Evolutionary conservation across 768 basidiomycete species (phyloP).

Genomic region (Royoungia palumana): DNA sequence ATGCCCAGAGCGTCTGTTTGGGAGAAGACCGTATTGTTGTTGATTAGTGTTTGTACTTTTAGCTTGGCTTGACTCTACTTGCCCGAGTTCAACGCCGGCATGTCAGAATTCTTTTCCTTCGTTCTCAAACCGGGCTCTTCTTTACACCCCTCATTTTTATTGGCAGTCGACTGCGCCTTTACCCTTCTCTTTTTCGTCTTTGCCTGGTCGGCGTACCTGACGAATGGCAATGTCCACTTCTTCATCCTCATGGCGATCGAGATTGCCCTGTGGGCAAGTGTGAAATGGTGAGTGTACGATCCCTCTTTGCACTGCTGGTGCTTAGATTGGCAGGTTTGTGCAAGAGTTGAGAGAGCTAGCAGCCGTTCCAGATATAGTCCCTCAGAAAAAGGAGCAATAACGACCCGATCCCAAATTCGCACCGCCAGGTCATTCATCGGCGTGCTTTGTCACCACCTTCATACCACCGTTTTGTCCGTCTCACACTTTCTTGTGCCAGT

Average conservation of each 20-base stretch:
- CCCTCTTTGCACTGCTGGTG: background rate
- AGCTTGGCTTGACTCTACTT: too few species aligned
- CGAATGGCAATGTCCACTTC: conserved; percentile 64
- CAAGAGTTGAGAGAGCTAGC: conserved; percentile 51
- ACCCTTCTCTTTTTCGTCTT: conserved; percentile 56
- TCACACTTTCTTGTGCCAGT: conserved; percentile 79
- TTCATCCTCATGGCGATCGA: conserved; percentile 64
- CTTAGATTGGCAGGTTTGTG: conserved; percentile 52
- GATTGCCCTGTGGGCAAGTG: conserved; percentile 68
- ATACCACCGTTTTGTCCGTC: conserved; percentile 79
- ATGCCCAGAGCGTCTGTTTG: too few species aligned
- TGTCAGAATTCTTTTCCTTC: conserved; percentile 43
- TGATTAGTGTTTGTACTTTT: conserved; percentile 22
- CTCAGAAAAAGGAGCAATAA: conserved; percentile 28
- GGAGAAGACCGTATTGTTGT: conserved; percentile 6
- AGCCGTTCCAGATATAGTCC: conserved; percentile 5
- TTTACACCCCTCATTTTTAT: conserved; percentile 64
- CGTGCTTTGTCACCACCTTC: conserved; percentile 62
- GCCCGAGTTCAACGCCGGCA: conserved; percentile 14
- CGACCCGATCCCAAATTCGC: background rate
- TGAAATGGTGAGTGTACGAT: conserved; percentile 63
- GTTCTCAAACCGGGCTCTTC: conserved; percentile 76
- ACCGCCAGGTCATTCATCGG: conserved; percentile 33
- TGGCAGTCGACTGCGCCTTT: conserved; percentile 62
- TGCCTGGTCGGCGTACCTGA: conserved; percentile 53